A percentile compares a stretch with the other conserved stretches of the same genome.
These are phyloP conservation scores for Saccharata proteae DNA, from an alignment of 2,329 filamentous ascomycete species.

Conservation along the genomic window DNA sequence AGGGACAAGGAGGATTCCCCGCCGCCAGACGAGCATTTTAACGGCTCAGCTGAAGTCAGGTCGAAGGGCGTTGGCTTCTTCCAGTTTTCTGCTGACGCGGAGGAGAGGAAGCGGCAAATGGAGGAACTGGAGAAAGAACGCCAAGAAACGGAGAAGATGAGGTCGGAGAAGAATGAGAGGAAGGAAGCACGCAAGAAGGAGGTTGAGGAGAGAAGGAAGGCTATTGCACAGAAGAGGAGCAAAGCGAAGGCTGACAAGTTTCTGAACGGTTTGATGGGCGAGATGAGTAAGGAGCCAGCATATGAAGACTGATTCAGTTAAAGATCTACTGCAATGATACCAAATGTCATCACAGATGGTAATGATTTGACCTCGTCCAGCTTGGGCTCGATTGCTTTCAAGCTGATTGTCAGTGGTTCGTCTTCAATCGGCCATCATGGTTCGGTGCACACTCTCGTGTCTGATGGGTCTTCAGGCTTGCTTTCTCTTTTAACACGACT, in stretches of 20 bases:
- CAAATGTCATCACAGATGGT: too few species aligned
- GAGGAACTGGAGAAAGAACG: conserved; percentile 55
- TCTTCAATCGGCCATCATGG: too few species aligned
- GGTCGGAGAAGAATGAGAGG: conserved; percentile 44
- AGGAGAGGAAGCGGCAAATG: conserved; percentile 61
- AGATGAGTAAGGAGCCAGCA: conserved; percentile 17
- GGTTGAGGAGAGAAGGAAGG: conserved; percentile 43
- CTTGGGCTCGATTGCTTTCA: too few species aligned
- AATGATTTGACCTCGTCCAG: too few species aligned
- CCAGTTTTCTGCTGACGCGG: conserved; percentile 69
- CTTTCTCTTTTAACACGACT: too few species aligned
- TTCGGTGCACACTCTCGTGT: too few species aligned
- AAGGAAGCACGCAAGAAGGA: conserved; percentile 42
- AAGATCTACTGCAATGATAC: too few species aligned
- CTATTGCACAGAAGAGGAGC: conserved; percentile 48
- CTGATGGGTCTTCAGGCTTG: too few species aligned
- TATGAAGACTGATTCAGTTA: too few species aligned
- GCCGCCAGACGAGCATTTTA: conserved; percentile 71
- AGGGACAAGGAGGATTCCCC: conserved; percentile 71
- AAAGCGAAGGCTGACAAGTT: conserved; percentile 64
- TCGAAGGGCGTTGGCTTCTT: conserved; percentile 88
- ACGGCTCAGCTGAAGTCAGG: conserved; percentile 70
- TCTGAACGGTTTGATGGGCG: conserved; percentile 44
- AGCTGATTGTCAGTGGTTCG: too few species aligned
- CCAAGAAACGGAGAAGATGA: conserved; percentile 52